These are phyloP conservation scores for Aspergillus saccharolyticus DNA, from an alignment of 495 filamentous ascomycete species.

Conservation along the genomic window DNA sequence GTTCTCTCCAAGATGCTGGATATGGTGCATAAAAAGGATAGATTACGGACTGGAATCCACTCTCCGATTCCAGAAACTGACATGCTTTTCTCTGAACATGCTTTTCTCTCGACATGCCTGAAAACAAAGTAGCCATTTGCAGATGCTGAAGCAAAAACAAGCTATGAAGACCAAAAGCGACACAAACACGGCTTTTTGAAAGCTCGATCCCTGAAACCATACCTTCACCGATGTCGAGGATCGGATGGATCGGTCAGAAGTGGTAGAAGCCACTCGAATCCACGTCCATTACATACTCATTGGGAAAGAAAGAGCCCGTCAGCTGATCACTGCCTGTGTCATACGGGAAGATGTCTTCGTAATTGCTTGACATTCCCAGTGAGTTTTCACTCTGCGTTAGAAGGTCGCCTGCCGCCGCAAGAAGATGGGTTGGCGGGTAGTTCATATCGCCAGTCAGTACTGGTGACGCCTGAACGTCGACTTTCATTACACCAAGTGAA, in stretches of 20 bases:
- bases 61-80: too few species aligned
- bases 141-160: too few species aligned
- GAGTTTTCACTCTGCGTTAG: constrained; percentile 26
- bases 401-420: constrained; percentile 25
- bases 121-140: too few species aligned
- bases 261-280: constrained; percentile 18
- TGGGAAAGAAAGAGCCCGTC: constrained; percentile 39
- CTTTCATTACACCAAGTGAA: not conserved
- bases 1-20: too few species aligned
- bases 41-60: too few species aligned
- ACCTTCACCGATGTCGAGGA: not conserved
- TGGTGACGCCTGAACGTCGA: not conserved
- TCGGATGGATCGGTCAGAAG: not conserved
- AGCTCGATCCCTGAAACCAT: not conserved
- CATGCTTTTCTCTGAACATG: too few species aligned
- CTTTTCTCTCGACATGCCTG: too few species aligned
- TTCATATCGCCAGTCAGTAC: constrained; percentile 14
- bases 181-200: too few species aligned
- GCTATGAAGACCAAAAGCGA: too few species aligned
- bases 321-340: constrained; percentile 39
- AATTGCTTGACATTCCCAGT: constrained; percentile 15
- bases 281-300: constrained; percentile 28
- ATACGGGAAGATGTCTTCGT: constrained; percentile 35
- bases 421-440: constrained; percentile 13
- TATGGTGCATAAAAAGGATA: too few species aligned